Conservation (phyloP, 345 rosid species). For the Euphorbia tirucalli region DNA sequence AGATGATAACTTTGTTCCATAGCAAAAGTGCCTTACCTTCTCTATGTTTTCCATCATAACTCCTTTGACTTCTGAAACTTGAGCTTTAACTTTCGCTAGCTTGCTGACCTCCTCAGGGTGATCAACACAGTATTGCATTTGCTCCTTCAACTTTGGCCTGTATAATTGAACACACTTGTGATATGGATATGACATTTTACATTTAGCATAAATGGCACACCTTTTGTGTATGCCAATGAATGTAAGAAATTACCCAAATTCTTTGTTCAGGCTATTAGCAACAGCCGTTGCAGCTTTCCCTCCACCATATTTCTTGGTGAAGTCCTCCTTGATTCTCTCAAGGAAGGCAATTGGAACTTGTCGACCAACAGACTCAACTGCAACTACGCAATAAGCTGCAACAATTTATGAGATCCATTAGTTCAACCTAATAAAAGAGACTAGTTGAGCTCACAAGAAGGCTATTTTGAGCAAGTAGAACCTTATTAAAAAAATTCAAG, state of each 20-base stretch:
- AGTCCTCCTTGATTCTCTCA: constrained; percentile 32
- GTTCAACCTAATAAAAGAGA: neutral
- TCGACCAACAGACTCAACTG: constrained; percentile 31
- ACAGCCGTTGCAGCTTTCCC: constrained; percentile 29
- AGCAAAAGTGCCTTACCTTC: constrained; percentile 47
- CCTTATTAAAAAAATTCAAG: neutral
- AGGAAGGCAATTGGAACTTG: constrained; percentile 32
- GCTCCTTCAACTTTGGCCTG: constrained; percentile 88
- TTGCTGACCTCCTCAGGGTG: constrained; percentile 97
- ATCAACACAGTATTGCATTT: constrained; percentile 90
- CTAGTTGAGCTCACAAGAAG: neutral
- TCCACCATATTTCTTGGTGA: constrained; percentile 29
- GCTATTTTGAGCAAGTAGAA: neutral
- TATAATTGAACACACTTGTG: neutral
- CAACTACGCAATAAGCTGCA: constrained; percentile 34
- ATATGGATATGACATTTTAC: neutral
- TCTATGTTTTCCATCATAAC: constrained; percentile 99
- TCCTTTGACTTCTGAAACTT: constrained; percentile 98
- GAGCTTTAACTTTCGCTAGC: constrained; percentile 96
- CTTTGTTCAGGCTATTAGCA: constrained; percentile 28
- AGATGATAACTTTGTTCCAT: neutral
- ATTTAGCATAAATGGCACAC: neutral
- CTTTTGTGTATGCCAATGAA: neutral
- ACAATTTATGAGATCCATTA: neutral
- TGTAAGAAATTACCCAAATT: constrained; percentile 26